These are phyloP conservation scores for Agaricales sp. DNA, from an alignment of 1,284 basidiomycete genomes.

Conservation along the genomic window DNA sequence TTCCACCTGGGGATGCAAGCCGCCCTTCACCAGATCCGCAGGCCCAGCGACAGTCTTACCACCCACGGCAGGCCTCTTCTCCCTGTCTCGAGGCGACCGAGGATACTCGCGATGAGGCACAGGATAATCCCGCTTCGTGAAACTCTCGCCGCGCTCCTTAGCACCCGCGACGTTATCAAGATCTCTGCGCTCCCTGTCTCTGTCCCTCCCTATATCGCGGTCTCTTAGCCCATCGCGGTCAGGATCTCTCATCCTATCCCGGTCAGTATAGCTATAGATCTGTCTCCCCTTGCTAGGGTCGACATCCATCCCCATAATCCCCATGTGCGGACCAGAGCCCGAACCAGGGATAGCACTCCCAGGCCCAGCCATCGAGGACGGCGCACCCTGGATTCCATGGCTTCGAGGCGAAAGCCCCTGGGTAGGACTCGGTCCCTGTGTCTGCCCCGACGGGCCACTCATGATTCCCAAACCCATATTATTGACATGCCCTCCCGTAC, in stretches of 20 bases:
- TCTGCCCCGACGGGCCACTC: background rate
- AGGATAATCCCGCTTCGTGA: background rate
- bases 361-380: too few species aligned
- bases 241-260: constrained; percentile 11
- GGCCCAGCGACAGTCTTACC: background rate
- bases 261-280: constrained; percentile 4
- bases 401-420: too few species aligned
- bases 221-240: constrained; percentile 6
- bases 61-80: background rate
- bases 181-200: constrained; percentile 9
- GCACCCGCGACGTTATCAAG: constrained; percentile 4
- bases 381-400: too few species aligned
- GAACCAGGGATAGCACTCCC: too few species aligned
- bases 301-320: constrained; percentile 4
- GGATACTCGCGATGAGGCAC: too few species aligned
- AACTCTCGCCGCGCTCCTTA: background rate
- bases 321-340: background rate
- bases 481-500: constrained; percentile 6
- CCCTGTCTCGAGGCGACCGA: too few species aligned
- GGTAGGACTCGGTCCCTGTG: too few species aligned
- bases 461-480: background rate
- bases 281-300: constrained; percentile 3
- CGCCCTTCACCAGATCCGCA: background rate
- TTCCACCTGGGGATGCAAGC: background rate
- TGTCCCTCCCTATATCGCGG: constrained; percentile 6